Percentiles rank a stretch among this genome's conserved stretches.
These are phyloP conservation scores for Fusarium denticulatum DNA, from an alignment of 2,329 filamentous ascomycete species.

Conservation along the genomic window DNA sequence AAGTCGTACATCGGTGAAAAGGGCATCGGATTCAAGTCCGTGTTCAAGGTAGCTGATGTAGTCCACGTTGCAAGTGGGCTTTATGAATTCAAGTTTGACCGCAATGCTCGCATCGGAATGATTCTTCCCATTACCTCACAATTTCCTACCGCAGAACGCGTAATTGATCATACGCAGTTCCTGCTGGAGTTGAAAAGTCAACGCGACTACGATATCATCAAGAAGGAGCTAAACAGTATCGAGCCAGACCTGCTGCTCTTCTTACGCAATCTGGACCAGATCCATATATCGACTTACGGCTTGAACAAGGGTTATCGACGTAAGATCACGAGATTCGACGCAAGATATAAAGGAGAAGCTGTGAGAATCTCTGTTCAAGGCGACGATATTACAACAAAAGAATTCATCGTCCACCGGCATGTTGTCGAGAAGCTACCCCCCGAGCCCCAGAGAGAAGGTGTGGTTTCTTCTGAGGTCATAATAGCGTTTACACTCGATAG, in stretches of 20 bases:
- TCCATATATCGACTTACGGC: background rate
- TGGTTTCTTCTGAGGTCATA: background rate
- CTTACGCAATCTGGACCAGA: background rate
- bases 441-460: background rate
- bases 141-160: background rate
- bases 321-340: fast-evolving
- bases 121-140: background rate
- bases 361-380: background rate
- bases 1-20: background rate
- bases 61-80: background rate
- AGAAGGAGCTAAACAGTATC: background rate
- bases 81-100: background rate
- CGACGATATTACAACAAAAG: background rate
- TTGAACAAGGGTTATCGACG: background rate
- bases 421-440: background rate
- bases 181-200: background rate
- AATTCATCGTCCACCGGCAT: background rate
- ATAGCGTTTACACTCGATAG: background rate
- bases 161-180: background rate
- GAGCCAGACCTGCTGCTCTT: background rate
- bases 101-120: background rate
- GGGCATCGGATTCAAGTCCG: background rate
- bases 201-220: background rate
- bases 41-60: background rate
- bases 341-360: background rate